These are phyloP conservation scores for Xylaria palmicola DNA, from an alignment of 495 filamentous ascomycete species.

Conservation along the genomic window DNA sequence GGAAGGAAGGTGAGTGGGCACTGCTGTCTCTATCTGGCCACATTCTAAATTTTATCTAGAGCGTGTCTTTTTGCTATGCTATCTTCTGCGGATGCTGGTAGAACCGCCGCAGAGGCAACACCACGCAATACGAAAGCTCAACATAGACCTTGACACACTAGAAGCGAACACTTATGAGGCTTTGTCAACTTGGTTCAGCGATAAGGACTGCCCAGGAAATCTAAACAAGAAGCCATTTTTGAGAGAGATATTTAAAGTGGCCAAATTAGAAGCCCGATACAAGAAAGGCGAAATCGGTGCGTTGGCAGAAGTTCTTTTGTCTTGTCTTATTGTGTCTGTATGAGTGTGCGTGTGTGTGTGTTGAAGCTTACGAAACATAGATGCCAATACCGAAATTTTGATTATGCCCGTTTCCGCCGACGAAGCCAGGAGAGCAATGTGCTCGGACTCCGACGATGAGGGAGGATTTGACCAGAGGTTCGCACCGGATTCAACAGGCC, in stretches of 20 bases:
- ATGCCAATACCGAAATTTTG: slow-evolving; percentile 38
- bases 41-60: slow-evolving; percentile 40
- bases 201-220: slow-evolving; percentile 44
- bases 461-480: slow-evolving; percentile 29
- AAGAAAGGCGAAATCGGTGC: slow-evolving; percentile 61
- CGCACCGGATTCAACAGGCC: slow-evolving; percentile 21
- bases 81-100: slow-evolving; percentile 61
- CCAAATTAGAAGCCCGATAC: slow-evolving; percentile 61
- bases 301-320: slow-evolving; percentile 15
- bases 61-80: slow-evolving; percentile 58
- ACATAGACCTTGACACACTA: slow-evolving; percentile 44
- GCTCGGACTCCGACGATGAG: slow-evolving; percentile 32
- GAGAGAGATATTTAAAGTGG: slow-evolving; percentile 68
- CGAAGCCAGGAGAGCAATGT: slow-evolving; percentile 7
- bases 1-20: slow-evolving; percentile 63
- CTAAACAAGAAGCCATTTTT: slow-evolving; percentile 44
- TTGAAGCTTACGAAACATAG: slow-evolving; percentile 25
- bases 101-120: slow-evolving; percentile 43
- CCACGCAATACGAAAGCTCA: slow-evolving; percentile 34
- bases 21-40: not conserved
- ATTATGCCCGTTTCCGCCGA: slow-evolving; percentile 37
- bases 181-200: slow-evolving; percentile 43
- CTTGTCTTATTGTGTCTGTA: not conserved
- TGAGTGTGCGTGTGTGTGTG: too few relatives aligned
- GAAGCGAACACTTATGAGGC: slow-evolving; percentile 47